A percentile compares a stretch with the other conserved stretches of the same genome.
Evolutionary conservation across 164 flowering plant species (phyloP).

Genomic region (Liquidambar formosana): DNA sequence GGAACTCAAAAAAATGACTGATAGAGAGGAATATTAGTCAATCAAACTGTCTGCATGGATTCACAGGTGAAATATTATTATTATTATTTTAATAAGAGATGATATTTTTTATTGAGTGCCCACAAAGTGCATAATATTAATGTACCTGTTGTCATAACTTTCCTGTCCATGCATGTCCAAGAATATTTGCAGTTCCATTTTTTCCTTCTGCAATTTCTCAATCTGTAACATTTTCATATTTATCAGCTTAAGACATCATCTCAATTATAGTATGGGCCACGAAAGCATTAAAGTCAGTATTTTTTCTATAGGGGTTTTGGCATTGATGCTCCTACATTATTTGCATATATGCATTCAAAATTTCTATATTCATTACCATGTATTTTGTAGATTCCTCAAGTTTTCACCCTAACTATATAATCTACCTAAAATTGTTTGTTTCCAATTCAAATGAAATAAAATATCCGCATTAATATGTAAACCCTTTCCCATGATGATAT

Average conservation of each 20-base stretch:
- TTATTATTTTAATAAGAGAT: no score
- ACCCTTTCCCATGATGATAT: background rate
- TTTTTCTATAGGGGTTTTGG: background rate
- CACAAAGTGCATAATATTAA: background rate
- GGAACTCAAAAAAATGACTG: background rate
- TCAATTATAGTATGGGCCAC: background rate
- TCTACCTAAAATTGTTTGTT: background rate
- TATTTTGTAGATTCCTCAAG: background rate
- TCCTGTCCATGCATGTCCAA: conserved; percentile 85
- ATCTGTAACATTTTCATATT: conserved; percentile 47
- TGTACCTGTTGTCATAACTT: conserved; percentile 70
- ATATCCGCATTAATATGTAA: background rate
- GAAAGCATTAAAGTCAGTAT: background rate
- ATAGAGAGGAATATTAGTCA: background rate
- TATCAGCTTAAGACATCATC: conserved; percentile 6
- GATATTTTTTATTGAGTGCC: no score
- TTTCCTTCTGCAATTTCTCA: conserved; percentile 77
- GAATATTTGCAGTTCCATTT: conserved; percentile 61
- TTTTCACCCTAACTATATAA: background rate
- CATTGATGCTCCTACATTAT: background rate
- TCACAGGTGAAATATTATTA: background rate
- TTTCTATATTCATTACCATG: background rate
- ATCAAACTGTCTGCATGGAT: background rate
- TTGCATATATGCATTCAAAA: background rate
- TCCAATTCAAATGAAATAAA: background rate